A percentile compares a stretch with the other conserved stretches of the same genome.
Conservation (phyloP, 2,329 filamentous ascomycete species). For the Xylariales sp. region DNA sequence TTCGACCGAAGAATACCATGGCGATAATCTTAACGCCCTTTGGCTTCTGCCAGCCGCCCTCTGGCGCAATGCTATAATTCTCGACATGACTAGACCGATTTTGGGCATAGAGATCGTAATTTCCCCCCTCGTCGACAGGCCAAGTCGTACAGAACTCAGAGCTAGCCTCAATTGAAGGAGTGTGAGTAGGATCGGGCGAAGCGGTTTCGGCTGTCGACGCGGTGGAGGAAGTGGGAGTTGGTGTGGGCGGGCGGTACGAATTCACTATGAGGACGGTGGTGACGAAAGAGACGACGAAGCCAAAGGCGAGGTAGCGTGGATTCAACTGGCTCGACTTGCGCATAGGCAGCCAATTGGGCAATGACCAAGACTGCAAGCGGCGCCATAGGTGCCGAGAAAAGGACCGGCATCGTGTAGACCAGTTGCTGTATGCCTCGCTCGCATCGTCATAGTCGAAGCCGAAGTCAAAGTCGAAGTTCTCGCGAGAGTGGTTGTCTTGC, state of each 20-base stretch:
- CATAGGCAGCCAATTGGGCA: constrained; percentile 41
- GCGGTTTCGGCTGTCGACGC: neutral
- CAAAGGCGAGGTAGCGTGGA: constrained; percentile 41
- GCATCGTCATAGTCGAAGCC: constrained; percentile 40
- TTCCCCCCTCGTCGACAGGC: constrained; percentile 43
- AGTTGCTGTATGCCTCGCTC: constrained; percentile 35
- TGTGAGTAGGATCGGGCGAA: constrained; percentile 1
- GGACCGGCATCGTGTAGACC: constrained; percentile 31
- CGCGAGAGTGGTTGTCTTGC: constrained; percentile 35
- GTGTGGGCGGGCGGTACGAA: constrained; percentile 40
- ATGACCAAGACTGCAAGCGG: constrained; percentile 39
- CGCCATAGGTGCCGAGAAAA: constrained; percentile 39
- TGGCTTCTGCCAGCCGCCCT: constrained; percentile 48
- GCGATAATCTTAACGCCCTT: constrained; percentile 54
- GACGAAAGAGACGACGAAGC: constrained; percentile 40
- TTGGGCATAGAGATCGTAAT: constrained; percentile 37
- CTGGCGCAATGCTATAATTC: constrained; percentile 44
- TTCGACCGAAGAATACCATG: constrained; percentile 60
- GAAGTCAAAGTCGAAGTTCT: constrained; percentile 43
- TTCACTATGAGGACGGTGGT: constrained; percentile 45
- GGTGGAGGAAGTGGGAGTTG: constrained; percentile 15
- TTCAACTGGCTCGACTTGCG: constrained; percentile 44
- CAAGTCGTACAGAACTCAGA: constrained; percentile 48
- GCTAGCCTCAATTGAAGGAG: constrained; percentile 21
- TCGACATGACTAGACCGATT: constrained; percentile 35